Evolutionary conservation across 208 protist species (phyloP).

Genomic region (Kentomonas sorsogonicus): DNA sequence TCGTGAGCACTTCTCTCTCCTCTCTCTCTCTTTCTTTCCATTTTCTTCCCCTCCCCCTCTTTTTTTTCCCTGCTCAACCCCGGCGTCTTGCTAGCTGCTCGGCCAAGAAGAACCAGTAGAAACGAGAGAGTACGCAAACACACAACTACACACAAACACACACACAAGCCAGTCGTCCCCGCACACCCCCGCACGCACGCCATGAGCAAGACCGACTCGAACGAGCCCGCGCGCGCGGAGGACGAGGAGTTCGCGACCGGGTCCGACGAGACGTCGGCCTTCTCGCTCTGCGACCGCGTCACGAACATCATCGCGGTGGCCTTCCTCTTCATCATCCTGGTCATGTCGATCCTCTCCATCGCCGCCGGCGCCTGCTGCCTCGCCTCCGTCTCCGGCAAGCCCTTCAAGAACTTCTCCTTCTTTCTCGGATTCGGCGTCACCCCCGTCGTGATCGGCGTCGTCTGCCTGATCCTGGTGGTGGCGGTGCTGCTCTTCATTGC

Average conservation of each 20-base stretch:
- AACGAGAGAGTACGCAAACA: no score
- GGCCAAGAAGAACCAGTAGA: no score
- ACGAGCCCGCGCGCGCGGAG: slow-evolving; percentile 16
- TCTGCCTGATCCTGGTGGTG: slow-evolving; percentile 21
- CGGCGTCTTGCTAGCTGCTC: no score
- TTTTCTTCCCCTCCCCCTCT: no score
- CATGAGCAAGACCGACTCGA: no score
- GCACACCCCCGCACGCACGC: no score
- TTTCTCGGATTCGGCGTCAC: slow-evolving; percentile 29
- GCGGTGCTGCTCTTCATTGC: slow-evolving; percentile 29
- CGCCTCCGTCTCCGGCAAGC: slow-evolving; percentile 26
- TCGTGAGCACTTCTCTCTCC: no score
- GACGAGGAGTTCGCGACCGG: slow-evolving; percentile 10
- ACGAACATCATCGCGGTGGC: slow-evolving; percentile 26
- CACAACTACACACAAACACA: no score
- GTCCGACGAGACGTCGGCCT: slow-evolving; percentile 7
- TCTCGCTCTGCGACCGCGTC: slow-evolving; percentile 18
- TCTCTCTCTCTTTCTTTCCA: no score
- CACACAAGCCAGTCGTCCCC: no score
- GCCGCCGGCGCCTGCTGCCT: slow-evolving; percentile 38
- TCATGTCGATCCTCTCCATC: slow-evolving; percentile 39
- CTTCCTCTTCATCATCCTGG: slow-evolving; percentile 36
- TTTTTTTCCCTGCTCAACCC: no score
- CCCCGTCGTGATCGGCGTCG: slow-evolving; percentile 26
- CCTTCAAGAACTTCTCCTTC: slow-evolving; percentile 38